Base-by-base conservation (phyloP, 2,329 filamentous ascomycete genomes). In the Ophiosphaerella korrae region DNA sequence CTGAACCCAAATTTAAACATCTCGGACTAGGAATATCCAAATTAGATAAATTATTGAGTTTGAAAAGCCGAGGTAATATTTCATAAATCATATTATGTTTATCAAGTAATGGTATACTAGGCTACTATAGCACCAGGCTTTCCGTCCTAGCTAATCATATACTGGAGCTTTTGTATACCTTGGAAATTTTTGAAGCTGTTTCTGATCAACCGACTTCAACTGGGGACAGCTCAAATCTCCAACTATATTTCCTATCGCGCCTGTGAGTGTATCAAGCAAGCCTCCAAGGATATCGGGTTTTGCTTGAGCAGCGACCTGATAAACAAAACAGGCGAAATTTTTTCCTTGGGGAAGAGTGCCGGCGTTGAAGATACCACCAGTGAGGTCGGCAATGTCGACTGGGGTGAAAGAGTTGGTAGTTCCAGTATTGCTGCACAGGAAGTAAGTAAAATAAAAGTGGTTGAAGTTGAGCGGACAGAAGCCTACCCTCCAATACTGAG, bases 261-360 rank as follows among this genome's bases (percentile, higher is more conserved):
- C 37, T 3, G 58, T 62, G 11, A 65, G 53, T 32, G 47, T 33
- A 11, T 33, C 45, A 3, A 65, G 50, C 1, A 49, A 37, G 24
- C 60, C 57, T 4, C 62, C 53, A 13, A 63, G 41, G 11, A 59
- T 53, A 8, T 65, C 62, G 6, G 62, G 57, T 50, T 64, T 64
- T 2, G 58, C 62, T 32, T 62, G 58, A 1, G 62, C 52, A 7
- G 62, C 54, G 1, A 59, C 18, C 43, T 61, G 58, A 39, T 61
- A 61, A 6, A 57, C 36, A 16, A 55, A 61, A 38, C 58, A 61
- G 5, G 33, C 58, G 5, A 61, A 33, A 31, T 61, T 61, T 33
- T 61, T 61, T 18, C 58, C 55, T 43, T 59, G 47, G 8, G 52
- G 35, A 4, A 61, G 46, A 13, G 54, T 48, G 1, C 26, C 42